These are phyloP conservation scores for Suhomyces vadensis DNA, from an alignment of 805 yeast genomes.

Conservation along the genomic window DNA sequence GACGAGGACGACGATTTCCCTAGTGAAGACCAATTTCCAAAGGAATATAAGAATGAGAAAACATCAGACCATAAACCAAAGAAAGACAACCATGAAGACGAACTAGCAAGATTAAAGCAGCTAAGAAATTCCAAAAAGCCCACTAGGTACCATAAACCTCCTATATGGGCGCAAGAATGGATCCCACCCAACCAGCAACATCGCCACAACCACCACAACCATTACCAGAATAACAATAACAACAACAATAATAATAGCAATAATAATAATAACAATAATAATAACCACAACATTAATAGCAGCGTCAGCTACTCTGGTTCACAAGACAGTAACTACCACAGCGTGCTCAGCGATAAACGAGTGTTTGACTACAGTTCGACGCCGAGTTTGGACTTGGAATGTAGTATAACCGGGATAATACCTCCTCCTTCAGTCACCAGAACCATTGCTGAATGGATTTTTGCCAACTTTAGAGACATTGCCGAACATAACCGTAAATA, in stretches of 20 bases:
- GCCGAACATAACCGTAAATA: conserved; percentile 51
- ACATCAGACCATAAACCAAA: background rate
- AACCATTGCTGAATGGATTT: conserved; percentile 85
- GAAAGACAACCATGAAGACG: conserved; percentile 20
- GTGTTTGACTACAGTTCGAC: conserved; percentile 35
- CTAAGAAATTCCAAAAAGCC: conserved; percentile 47
- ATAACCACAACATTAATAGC: background rate
- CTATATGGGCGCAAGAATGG: conserved; percentile 85
- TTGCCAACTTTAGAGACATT: conserved; percentile 72
- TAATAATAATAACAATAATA: background rate
- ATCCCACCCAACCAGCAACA: conserved; percentile 13
- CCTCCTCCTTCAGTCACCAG: conserved; percentile 82
- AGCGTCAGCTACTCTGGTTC: too few species aligned
- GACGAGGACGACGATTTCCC: background rate
- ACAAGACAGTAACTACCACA: background rate
- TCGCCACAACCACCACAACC: background rate
- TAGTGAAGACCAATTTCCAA: background rate
- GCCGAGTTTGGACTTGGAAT: conserved; percentile 40
- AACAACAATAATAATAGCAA: background rate
- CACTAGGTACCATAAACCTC: conserved; percentile 60
- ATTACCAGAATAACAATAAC: background rate
- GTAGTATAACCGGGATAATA: conserved; percentile 69
- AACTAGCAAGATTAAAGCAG: conserved; percentile 27
- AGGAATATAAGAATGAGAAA: background rate
- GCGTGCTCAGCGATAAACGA: conserved; percentile 12